phyloP scores from a whole-genome alignment of 2,329 filamentous ascomycete species.

The Neoascochyta sp. region DNA sequence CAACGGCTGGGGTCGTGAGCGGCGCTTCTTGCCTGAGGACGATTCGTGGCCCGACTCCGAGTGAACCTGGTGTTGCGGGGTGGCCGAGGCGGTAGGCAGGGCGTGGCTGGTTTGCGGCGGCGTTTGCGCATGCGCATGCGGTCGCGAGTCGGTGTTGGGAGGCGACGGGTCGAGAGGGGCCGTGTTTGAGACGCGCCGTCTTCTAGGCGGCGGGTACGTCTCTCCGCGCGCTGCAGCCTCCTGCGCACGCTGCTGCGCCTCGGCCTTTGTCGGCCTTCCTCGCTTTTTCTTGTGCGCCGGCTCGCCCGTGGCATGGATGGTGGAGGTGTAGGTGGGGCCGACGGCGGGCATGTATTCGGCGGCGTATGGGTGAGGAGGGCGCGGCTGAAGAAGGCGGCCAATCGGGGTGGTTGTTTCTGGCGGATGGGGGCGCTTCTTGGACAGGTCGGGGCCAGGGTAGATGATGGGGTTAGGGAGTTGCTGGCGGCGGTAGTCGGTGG shows the following conservation, averaged over 20 bases:
- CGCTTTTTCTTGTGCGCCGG: slow-evolving; percentile 46
- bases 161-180: slow-evolving; percentile 22
- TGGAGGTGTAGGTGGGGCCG: slow-evolving; percentile 27
- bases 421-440: slow-evolving; percentile 37
- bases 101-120: slow-evolving; percentile 24
- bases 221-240: slow-evolving; percentile 41
- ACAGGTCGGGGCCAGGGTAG: slow-evolving; percentile 31
- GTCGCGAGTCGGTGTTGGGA: slow-evolving; percentile 21
- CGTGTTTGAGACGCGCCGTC: slow-evolving; percentile 30
- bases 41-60: slow-evolving; percentile 30
- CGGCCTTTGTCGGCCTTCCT: slow-evolving; percentile 48
- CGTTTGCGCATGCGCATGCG: slow-evolving; percentile 24
- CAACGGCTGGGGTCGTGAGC: slow-evolving; percentile 29
- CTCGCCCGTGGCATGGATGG: slow-evolving; percentile 30
- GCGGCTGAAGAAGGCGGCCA: slow-evolving; percentile 46
- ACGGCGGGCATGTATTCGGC: slow-evolving; percentile 27
- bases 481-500: slow-evolving; percentile 29
- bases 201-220: slow-evolving; percentile 38
- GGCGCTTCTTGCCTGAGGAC: slow-evolving; percentile 36
- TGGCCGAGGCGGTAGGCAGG: slow-evolving; percentile 18
- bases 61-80: slow-evolving; percentile 27
- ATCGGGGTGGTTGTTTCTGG: slow-evolving; percentile 31
- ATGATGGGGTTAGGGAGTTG: slow-evolving; percentile 28
- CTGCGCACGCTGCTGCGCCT: slow-evolving; percentile 44
- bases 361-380: slow-evolving; percentile 38